Percentiles rank a stretch among this genome's conserved stretches.
Conservation (phyloP, 2,329 filamentous ascomycete species). For the Fonsecaea pugnacius region DNA sequence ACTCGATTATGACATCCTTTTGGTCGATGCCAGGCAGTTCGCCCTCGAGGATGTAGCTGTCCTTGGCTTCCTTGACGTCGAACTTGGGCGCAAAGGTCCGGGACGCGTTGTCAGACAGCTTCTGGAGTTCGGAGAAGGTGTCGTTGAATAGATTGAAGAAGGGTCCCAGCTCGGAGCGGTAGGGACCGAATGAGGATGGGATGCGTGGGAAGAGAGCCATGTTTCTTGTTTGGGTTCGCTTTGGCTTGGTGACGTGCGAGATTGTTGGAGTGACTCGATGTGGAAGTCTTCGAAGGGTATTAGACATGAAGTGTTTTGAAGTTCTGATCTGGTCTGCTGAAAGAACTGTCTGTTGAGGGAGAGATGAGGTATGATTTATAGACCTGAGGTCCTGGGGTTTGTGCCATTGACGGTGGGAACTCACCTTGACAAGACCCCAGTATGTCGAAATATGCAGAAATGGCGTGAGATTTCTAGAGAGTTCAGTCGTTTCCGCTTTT, state of each 20-base stretch:
- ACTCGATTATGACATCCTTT: slow-evolving; percentile 53
- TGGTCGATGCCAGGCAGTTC: slow-evolving; percentile 55
- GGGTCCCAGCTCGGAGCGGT: slow-evolving; percentile 29
- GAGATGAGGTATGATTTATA: slow-evolving; percentile 16
- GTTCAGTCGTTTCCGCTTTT: slow-evolving; percentile 14
- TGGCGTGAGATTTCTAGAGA: slow-evolving; percentile 27
- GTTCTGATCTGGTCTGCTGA: slow-evolving; percentile 19
- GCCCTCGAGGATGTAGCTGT: slow-evolving; percentile 54
- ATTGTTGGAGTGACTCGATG: slow-evolving; percentile 20
- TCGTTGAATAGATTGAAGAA: slow-evolving; percentile 37
- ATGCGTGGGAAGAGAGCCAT: slow-evolving; percentile 34
- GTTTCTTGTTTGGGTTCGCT: slow-evolving; percentile 25
- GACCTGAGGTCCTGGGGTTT: background rate
- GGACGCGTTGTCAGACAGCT: slow-evolving; percentile 32
- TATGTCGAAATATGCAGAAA: background rate
- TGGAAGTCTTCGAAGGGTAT: slow-evolving; percentile 26
- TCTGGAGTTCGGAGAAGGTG: slow-evolving; percentile 37
- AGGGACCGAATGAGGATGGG: slow-evolving; percentile 25
- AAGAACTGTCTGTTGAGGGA: background rate
- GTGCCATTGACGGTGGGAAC: background rate
- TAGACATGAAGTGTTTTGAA: slow-evolving; percentile 27
- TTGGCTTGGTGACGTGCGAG: slow-evolving; percentile 15
- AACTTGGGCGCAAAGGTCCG: slow-evolving; percentile 50
- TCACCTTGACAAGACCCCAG: background rate
- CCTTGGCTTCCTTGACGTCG: slow-evolving; percentile 52